A percentile compares a stretch with the other conserved stretches of the same genome.
Conservation (phyloP, 1,284 basidiomycete genomes). For the Naganishia sp. region DNA sequence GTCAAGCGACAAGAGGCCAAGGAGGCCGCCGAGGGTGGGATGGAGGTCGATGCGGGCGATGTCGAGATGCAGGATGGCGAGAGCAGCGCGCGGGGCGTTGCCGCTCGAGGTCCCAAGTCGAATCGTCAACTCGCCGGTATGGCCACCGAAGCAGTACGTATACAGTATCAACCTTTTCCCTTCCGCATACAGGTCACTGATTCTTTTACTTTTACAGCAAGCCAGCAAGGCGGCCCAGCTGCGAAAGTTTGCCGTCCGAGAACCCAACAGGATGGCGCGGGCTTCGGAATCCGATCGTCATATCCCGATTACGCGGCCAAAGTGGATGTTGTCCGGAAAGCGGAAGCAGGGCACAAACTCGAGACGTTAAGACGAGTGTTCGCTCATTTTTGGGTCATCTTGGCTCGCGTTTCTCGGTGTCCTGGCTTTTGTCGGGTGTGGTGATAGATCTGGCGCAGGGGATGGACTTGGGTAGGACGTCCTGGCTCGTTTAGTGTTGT, state of each 20-base stretch:
- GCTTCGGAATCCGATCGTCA: constrained; percentile 83
- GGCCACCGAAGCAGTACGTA: constrained; percentile 66
- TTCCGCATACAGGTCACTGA: constrained; percentile 18
- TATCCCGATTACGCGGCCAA: constrained; percentile 53
- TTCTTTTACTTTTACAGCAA: constrained; percentile 60
- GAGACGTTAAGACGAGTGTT: constrained; percentile 61
- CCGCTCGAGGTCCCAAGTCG: constrained; percentile 62
- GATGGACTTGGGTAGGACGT: neutral
- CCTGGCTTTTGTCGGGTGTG: neutral
- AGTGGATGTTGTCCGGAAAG: constrained; percentile 76
- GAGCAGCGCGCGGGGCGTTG: constrained; percentile 58
- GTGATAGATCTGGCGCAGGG: neutral
- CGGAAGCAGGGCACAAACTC: constrained; percentile 83
- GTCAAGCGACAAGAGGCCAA: constrained; percentile 32
- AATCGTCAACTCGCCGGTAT: constrained; percentile 78
- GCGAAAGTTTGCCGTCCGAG: constrained; percentile 78
- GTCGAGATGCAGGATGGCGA: constrained; percentile 41
- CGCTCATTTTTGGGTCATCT: neutral
- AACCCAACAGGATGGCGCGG: constrained; percentile 80
- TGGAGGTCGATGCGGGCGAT: constrained; percentile 35
- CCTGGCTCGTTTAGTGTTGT: neutral
- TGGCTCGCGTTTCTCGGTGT: neutral
- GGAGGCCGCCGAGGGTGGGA: constrained; percentile 45
- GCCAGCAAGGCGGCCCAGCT: constrained; percentile 73
- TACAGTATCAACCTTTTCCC: constrained; percentile 13